Conservation (phyloP, 441 rosid genomes). For the Erodium chrysanthum region DNA sequence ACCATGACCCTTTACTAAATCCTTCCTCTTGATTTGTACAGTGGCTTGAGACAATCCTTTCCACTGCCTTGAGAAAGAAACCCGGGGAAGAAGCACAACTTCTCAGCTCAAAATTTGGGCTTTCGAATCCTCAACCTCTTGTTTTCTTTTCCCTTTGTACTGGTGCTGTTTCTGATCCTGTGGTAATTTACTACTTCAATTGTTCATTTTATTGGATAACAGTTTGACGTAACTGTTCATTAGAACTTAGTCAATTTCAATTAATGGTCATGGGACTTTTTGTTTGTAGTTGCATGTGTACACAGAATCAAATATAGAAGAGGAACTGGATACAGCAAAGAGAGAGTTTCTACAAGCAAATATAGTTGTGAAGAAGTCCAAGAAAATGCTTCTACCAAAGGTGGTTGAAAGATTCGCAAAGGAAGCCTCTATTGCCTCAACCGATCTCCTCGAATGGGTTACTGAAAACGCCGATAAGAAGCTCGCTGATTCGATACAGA, state of each 20-base stretch:
- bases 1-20: slow-evolving; percentile 10
- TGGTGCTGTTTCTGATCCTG: slow-evolving; percentile 74
- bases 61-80: slow-evolving; percentile 63
- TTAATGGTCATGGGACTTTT: no score
- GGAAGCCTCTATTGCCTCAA: slow-evolving; percentile 50
- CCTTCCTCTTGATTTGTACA: slow-evolving; percentile 23
- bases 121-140: slow-evolving; percentile 41
- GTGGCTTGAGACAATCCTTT: slow-evolving; percentile 79
- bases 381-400: slow-evolving; percentile 58
- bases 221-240: no score
- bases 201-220: no score
- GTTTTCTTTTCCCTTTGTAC: slow-evolving; percentile 75
- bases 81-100: slow-evolving; percentile 53
- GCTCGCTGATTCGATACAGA: slow-evolving; percentile 45
- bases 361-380: slow-evolving; percentile 44
- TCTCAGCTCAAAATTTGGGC: slow-evolving; percentile 46
- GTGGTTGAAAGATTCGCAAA: slow-evolving; percentile 55
- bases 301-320: slow-evolving; percentile 48
- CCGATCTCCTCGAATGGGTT: slow-evolving; percentile 55
- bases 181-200: slow-evolving; percentile 44
- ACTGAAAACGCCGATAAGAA: slow-evolving; percentile 46
- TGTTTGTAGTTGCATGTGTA: slow-evolving; percentile 55
- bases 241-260: no score
- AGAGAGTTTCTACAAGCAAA: slow-evolving; percentile 59
- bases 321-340: slow-evolving; percentile 56